A percentile compares a stretch with the other conserved stretches of the same genome.
Conservation (phyloP, 208 protist species). For the Leishmania turanica region DNA sequence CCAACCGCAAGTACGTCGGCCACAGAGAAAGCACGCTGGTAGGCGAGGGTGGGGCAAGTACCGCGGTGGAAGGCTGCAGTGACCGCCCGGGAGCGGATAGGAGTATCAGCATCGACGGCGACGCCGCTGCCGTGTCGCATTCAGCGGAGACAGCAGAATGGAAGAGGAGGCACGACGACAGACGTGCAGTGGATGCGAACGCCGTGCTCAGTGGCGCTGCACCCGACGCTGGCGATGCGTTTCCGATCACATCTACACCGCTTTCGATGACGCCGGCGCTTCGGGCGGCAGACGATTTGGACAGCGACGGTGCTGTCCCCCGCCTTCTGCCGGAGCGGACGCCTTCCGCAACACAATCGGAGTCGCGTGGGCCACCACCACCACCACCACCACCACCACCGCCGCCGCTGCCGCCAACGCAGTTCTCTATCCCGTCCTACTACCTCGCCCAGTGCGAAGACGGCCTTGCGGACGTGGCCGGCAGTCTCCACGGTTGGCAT, state of each 20-base stretch:
- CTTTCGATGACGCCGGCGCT: not conserved
- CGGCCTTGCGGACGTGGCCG: constrained; percentile 18
- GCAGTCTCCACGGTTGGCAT: constrained; percentile 20
- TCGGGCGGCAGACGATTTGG: too few species aligned
- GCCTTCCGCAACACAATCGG: not conserved
- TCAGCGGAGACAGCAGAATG: not conserved
- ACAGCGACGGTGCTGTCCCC: not conserved
- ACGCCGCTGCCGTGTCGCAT: not conserved
- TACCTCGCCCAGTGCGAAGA: constrained; percentile 33
- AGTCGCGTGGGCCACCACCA: not conserved
- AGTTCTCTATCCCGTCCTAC: constrained; percentile 13
- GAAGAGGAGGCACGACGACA: not conserved
- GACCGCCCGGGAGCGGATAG: not conserved
- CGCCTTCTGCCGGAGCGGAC: not conserved
- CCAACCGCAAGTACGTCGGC: not conserved
- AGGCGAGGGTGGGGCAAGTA: not conserved
- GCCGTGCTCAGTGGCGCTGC: not conserved
- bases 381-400: not conserved
- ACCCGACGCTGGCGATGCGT: not conserved
- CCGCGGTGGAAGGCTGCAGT: not conserved
- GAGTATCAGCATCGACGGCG: not conserved
- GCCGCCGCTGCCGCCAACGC: not conserved
- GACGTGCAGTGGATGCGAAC: too few species aligned
- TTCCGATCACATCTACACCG: not conserved
- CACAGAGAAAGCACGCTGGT: not conserved